Percentiles rank a stretch among this genome's conserved stretches.
These are phyloP conservation scores for Chaetoscypha palmicola DNA, from an alignment of 2,329 filamentous ascomycete genomes.

Conservation along the genomic window DNA sequence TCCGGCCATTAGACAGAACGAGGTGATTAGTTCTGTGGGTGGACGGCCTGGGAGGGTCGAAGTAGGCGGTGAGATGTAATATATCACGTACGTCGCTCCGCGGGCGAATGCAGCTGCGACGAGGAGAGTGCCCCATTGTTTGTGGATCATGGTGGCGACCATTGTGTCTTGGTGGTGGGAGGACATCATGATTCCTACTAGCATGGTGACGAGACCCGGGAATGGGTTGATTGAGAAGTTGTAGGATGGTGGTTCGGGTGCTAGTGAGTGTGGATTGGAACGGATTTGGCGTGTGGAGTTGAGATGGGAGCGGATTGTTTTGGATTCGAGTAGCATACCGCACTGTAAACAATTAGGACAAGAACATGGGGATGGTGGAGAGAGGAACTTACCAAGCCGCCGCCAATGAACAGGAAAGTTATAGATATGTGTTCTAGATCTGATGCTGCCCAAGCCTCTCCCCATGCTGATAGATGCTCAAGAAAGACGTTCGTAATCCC, in stretches of 20 bases:
- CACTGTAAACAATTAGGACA: slow-evolving; percentile 39
- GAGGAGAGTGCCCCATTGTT: slow-evolving; percentile 85
- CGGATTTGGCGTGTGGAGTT: slow-evolving; percentile 38
- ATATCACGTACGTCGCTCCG: slow-evolving; percentile 68
- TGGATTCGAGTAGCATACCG: slow-evolving; percentile 81
- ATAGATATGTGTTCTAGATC: slow-evolving; percentile 93
- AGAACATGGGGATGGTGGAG: slow-evolving; percentile 9
- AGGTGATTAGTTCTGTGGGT: slow-evolving; percentile 78
- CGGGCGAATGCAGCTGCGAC: slow-evolving; percentile 74
- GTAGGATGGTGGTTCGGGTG: slow-evolving; percentile 60
- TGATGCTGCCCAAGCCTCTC: slow-evolving; percentile 62
- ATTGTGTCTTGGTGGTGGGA: slow-evolving; percentile 70
- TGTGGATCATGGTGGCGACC: slow-evolving; percentile 86
- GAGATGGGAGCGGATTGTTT: slow-evolving; percentile 58
- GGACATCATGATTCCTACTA: slow-evolving; percentile 92
- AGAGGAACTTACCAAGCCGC: slow-evolving; percentile 61
- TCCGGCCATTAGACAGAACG: slow-evolving; percentile 82
- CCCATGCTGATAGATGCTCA: slow-evolving; percentile 74
- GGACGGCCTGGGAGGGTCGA: slow-evolving; percentile 77
- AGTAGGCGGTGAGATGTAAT: slow-evolving; percentile 73
- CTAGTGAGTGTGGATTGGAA: slow-evolving; percentile 38
- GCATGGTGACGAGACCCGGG: slow-evolving; percentile 76
- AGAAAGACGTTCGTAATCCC: slow-evolving; percentile 86
- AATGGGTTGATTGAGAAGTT: slow-evolving; percentile 78
- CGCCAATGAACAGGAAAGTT: slow-evolving; percentile 87